Evolutionary conservation across 345 rosid genomes (phyloP).

Genomic region (Eutrema heterophyllum): DNA sequence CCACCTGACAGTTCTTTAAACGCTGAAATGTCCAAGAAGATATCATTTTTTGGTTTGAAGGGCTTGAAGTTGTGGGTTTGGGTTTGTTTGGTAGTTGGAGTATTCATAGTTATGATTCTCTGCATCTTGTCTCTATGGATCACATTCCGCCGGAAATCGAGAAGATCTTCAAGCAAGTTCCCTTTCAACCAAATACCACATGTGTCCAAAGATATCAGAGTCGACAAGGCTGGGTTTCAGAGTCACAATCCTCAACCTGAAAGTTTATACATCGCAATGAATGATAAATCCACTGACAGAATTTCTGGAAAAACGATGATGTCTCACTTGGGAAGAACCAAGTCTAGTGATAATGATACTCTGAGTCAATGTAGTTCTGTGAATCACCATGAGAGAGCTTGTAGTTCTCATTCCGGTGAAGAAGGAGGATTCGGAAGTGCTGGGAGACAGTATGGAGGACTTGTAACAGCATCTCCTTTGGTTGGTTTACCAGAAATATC

Average conservation of each 20-base stretch:
- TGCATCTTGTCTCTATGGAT: conserved; percentile 77
- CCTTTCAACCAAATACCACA: conserved; percentile 67
- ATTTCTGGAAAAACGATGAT: conserved; percentile 40
- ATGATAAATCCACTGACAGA: conserved; percentile 44
- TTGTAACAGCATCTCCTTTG: conserved; percentile 78
- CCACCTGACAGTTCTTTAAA: conserved; percentile 58
- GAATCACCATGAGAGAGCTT: conserved; percentile 60
- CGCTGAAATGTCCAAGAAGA: conserved; percentile 69
- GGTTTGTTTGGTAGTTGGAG: conserved; percentile 71
- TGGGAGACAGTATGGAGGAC: conserved; percentile 54
- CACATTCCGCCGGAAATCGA: conserved; percentile 62
- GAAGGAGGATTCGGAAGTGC: conserved; percentile 74
- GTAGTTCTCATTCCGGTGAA: conserved; percentile 79
- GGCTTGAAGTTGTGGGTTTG: conserved; percentile 90
- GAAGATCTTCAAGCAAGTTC: conserved; percentile 45
- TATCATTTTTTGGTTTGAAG: conserved; percentile 77
- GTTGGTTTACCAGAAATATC: conserved; percentile 90
- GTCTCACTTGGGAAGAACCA: conserved; percentile 56
- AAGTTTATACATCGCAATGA: conserved; percentile 38
- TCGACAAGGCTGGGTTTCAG: conserved; percentile 65
- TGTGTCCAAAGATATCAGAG: conserved; percentile 80
- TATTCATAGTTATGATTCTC: conserved; percentile 76
- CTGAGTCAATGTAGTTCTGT: conserved; percentile 73
- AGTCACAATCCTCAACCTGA: conserved; percentile 43
- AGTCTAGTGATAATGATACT: conserved; percentile 79